Conservation (phyloP, 495 filamentous ascomycete genomes). For the Penicillium lagena region DNA sequence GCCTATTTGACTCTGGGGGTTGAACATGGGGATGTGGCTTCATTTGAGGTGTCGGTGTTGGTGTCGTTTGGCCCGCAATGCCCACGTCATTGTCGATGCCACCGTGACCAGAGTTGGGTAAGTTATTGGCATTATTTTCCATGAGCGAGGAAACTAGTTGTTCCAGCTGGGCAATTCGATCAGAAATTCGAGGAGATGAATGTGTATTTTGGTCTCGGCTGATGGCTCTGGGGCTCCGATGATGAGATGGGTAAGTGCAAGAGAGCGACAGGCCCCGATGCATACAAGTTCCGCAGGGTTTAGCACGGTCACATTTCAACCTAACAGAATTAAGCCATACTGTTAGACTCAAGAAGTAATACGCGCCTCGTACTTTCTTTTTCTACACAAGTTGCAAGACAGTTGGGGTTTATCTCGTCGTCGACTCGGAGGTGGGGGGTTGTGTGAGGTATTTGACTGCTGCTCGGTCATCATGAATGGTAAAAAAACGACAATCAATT, state of each 20-base stretch:
- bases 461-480: background rate
- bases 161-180: constrained; percentile 21
- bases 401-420: constrained; percentile 28
- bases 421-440: constrained; percentile 16
- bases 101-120: background rate
- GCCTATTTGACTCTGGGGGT: background rate
- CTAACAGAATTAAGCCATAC: background rate
- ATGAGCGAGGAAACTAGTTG: constrained; percentile 16
- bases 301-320: constrained; percentile 22
- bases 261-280: constrained; percentile 19
- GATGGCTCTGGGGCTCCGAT: background rate
- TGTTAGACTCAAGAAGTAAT: background rate
- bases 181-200: constrained; percentile 7
- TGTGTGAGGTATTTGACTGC: background rate
- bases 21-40: too few relatives aligned
- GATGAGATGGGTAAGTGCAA: constrained; percentile 14
- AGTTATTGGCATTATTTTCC: constrained; percentile 5
- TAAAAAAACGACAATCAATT: too few relatives aligned
- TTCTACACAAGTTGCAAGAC: constrained; percentile 23
- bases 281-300: constrained; percentile 23
- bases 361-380: constrained; percentile 17
- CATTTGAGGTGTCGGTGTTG: too few relatives aligned
- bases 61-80: too few relatives aligned
- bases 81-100: background rate
- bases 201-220: background rate